A percentile compares a stretch with the other conserved stretches of the same genome.
These are phyloP conservation scores for Coprinellus micaceus DNA, from an alignment of 768 basidiomycete genomes.

Conservation along the genomic window DNA sequence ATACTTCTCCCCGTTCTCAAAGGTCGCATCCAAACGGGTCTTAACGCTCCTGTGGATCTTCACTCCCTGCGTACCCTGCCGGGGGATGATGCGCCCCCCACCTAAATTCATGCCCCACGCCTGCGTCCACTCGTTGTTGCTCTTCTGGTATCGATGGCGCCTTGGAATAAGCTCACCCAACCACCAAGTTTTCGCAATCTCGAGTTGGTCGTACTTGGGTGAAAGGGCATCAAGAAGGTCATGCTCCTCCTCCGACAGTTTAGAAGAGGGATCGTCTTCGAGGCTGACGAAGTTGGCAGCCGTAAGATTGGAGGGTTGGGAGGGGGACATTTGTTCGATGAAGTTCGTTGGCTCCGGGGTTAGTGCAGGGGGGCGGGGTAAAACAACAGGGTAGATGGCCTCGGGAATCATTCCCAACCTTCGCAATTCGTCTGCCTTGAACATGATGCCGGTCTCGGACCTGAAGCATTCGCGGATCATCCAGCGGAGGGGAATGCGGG, in stretches of 20 bases:
- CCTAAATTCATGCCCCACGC: conserved; percentile 32
- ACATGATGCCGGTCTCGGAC: conserved; percentile 54
- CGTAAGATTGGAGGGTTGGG: conserved; percentile 10
- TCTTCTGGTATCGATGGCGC: conserved; percentile 34
- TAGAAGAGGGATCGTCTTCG: conserved; percentile 39
- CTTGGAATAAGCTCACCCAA: conserved; percentile 55
- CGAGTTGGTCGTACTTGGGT: conserved; percentile 59
- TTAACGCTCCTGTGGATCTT: conserved; percentile 49
- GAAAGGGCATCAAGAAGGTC: conserved; percentile 57
- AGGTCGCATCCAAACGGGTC: conserved; percentile 50
- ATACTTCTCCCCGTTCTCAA: conserved; percentile 10
- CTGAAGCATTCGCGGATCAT: conserved; percentile 69
- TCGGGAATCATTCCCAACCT: conserved; percentile 38
- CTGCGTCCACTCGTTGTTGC: conserved; percentile 26
- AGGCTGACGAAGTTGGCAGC: conserved; percentile 49
- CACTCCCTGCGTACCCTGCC: conserved; percentile 34
- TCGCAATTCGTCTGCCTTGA: conserved; percentile 45
- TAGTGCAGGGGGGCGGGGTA: conserved; percentile 29
- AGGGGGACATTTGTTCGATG: conserved; percentile 19
- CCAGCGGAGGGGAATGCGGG: conserved; percentile 57
- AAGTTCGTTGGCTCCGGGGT: conserved; percentile 11
- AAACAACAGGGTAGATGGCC: conserved; percentile 35
- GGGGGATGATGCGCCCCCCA: conserved; percentile 36
- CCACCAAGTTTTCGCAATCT: conserved; percentile 55
- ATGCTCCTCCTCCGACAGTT: conserved; percentile 51